These are phyloP conservation scores for Umbelopsis ramanniana DNA, from an alignment of 192 early-diverging fungal genomes.

Conservation along the genomic window DNA sequence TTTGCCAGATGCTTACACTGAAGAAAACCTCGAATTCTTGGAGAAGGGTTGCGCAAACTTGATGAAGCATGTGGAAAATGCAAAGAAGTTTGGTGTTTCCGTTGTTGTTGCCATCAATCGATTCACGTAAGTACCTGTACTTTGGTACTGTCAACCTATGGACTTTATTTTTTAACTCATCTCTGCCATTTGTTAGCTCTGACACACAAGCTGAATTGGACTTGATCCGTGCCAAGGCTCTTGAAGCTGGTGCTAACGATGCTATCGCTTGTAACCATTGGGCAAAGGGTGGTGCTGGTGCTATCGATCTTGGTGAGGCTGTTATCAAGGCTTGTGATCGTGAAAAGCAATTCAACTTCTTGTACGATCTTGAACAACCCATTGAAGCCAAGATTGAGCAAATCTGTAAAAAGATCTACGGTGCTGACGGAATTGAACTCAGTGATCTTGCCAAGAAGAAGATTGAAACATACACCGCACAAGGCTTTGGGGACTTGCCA, in stretches of 20 bases:
- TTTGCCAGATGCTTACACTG: conserved; percentile 84
- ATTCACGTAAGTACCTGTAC: conserved; percentile 57
- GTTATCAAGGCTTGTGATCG: conserved; percentile 73
- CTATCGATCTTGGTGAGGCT: conserved; percentile 83
- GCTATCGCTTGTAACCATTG: conserved; percentile 93
- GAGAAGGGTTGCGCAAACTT: conserved; percentile 86
- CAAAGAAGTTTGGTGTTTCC: conserved; percentile 82
- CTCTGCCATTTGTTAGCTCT: conserved; percentile 39
- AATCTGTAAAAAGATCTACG: conserved; percentile 94
- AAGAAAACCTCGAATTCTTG: conserved; percentile 87
- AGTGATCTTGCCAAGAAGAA: conserved; percentile 86
- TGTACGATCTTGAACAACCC: conserved; percentile 80
- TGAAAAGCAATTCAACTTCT: conserved; percentile 73
- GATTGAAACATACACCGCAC: conserved; percentile 83
- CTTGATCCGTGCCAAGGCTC: conserved; percentile 70
- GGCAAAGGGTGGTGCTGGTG: conserved; percentile 92
- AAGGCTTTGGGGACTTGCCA: conserved; percentile 88
- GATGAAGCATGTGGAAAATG: conserved; percentile 91
- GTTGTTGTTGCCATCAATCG: conserved; percentile 94
- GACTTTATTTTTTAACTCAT: background rate
- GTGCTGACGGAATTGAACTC: conserved; percentile 89
- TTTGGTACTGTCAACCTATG: background rate
- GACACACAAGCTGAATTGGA: conserved; percentile 89
- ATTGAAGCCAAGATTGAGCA: conserved; percentile 93
- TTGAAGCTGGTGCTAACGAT: conserved; percentile 85